A percentile compares a stretch with the other conserved stretches of the same genome.
Conservation (phyloP, 176 grass and related monocot species). For the Dactylis glomerata region DNA sequence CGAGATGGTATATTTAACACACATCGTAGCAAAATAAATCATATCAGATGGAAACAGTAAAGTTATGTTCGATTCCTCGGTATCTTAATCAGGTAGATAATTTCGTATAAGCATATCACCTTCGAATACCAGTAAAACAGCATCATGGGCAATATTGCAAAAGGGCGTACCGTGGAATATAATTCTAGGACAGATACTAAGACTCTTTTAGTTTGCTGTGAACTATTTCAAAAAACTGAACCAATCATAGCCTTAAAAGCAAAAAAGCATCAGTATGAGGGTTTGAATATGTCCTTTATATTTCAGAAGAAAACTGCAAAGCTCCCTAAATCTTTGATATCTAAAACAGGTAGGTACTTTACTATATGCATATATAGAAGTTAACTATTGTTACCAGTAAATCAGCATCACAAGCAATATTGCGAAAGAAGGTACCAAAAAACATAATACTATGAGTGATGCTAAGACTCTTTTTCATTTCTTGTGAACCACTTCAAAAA, state of each 20-base stretch:
- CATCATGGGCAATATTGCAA: not conserved
- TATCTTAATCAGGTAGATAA: not conserved
- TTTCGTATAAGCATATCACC: not conserved
- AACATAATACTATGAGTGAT: not conserved
- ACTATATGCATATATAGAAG: not conserved
- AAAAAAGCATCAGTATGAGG: not conserved
- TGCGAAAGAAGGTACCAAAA: not conserved
- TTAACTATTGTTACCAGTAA: not conserved
- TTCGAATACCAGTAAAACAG: not conserved
- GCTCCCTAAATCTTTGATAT: not conserved
- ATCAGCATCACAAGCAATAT: conserved; percentile 1
- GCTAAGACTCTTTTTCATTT: not conserved
- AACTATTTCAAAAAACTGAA: conserved; percentile 8
- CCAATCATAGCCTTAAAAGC: not conserved
- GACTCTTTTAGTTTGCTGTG: not conserved
- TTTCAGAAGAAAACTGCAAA: not conserved
- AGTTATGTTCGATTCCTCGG: not conserved
- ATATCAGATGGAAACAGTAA: not conserved
- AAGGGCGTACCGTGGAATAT: not conserved
- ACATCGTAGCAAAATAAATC: not conserved
- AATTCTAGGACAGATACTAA: not conserved
- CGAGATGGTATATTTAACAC: not conserved
- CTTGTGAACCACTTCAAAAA: not conserved
- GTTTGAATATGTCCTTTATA: not conserved
- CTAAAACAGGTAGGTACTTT: not conserved